Evolutionary conservation across 139 green algal species (phyloP), one percentile per base, ranked within the genome.

Genomic region (Haematococcus lacustris): DNA sequence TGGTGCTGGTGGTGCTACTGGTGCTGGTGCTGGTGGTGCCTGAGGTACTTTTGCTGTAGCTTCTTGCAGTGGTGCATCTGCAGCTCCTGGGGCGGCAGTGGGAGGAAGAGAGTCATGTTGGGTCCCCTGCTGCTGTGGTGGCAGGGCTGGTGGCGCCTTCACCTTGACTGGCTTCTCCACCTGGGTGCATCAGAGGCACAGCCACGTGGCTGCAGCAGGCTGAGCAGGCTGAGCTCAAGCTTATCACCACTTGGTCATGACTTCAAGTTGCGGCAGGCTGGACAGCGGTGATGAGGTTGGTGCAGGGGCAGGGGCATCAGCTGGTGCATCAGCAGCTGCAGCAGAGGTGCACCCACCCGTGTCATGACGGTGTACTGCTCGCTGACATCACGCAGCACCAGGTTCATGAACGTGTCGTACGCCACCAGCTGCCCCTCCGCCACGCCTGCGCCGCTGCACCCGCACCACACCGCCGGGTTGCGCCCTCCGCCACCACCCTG

Each of bases 341-440:
- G 9, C 43, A 53, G 43, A 9, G 43, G 43, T 17, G 43, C 43
- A 9, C 9, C 43, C 43, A 85, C 73, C 32, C 70, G 66, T 21
- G 90, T 50, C 33, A 83, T 73, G 28, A 94, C 89, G 0, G 79
- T 89, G 78, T 93, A 94, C 23, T 51, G n/a, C 74, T 94, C 89
- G 25, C 86, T 71, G 2, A 90, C 88, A 61, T 93, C 83, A 38
- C 67, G 60, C 59, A 95, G 73, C 23, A 95, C 74, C 21, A 94
- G 51, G 74, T 95, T 93, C 73, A 92, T 86, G 73, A 81, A 78
- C 57, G 80, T 84, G 76, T 51, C 87, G 67, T 88, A 90, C 2
- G 76, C 86, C 2, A 75, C 51, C 1, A 90, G 47, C 28, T 51
- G 76, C 1, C 86, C 78, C 53, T 82, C 66, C 3, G 83, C 80